Conservation (phyloP, 306 rosid genomes). For the Cicer bijugum region DNA sequence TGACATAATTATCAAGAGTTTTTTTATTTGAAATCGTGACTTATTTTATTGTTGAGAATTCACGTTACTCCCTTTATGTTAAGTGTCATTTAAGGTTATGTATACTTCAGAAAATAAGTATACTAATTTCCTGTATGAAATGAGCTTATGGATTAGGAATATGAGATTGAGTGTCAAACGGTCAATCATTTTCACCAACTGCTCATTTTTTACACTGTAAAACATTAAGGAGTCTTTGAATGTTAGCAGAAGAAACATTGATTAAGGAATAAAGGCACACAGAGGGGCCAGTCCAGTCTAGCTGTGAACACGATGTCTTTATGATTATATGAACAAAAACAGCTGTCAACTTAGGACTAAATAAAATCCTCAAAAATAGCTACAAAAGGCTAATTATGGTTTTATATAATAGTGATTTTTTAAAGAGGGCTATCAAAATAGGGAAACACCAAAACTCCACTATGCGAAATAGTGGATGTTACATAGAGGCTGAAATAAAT, state of each 20-base stretch:
- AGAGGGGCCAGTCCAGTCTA: constrained; percentile 39
- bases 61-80: neutral
- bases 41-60: neutral
- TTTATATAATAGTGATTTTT: neutral
- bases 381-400: constrained; percentile 18
- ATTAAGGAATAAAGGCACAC: neutral
- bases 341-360: constrained; percentile 37
- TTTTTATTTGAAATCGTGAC: neutral
- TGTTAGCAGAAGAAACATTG: neutral
- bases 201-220: too few relatives aligned
- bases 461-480: too few relatives aligned
- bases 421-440: too few relatives aligned
- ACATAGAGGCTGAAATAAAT: too few relatives aligned
- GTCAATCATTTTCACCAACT: neutral
- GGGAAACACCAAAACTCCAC: too few relatives aligned
- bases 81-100: too few relatives aligned
- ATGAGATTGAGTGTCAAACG: too few relatives aligned
- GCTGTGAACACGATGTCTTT: constrained; percentile 41
- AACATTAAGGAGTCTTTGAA: too few relatives aligned
- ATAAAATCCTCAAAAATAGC: neutral
- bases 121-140: too few relatives aligned
- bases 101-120: too few relatives aligned
- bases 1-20: neutral
- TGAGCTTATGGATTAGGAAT: too few relatives aligned
- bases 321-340: constrained; percentile 17